Conservation (phyloP, 1,139 yeast species). For the Candida albicans region DNA sequence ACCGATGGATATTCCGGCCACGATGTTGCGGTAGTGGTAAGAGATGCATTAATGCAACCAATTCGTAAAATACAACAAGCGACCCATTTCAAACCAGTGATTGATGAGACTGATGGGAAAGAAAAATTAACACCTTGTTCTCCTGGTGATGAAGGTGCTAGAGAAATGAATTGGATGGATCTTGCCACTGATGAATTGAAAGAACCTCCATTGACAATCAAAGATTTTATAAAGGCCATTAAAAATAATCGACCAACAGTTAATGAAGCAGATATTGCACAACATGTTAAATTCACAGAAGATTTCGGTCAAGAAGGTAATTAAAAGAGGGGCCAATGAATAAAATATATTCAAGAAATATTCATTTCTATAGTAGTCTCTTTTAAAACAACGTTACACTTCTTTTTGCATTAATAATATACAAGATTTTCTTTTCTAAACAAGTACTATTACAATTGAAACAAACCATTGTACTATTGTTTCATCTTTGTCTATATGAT, state of each 20-base stretch:
- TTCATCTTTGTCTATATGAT: slow-evolving; percentile 12
- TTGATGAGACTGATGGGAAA: slow-evolving; percentile 33
- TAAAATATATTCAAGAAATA: too few relatives aligned
- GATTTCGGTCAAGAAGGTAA: slow-evolving; percentile 98
- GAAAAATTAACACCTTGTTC: slow-evolving; percentile 84
- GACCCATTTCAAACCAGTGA: slow-evolving; percentile 80
- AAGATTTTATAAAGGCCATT: slow-evolving; percentile 91
- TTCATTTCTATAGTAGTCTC: too few relatives aligned
- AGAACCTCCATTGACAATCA: slow-evolving; percentile 87
- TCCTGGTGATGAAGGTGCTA: slow-evolving; percentile 87
- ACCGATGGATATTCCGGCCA: slow-evolving; percentile 98
- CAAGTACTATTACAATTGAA: background rate
- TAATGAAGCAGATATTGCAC: slow-evolving; percentile 74
- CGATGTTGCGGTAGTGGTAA: slow-evolving; percentile 93
- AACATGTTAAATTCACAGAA: slow-evolving; percentile 83
- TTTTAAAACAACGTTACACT: too few relatives aligned
- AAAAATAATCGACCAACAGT: slow-evolving; percentile 94
- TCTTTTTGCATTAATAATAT: background rate
- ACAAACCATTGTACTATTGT: background rate
- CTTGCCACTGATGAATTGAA: slow-evolving; percentile 83
- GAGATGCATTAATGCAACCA: slow-evolving; percentile 98
- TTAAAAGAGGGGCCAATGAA: too few relatives aligned
- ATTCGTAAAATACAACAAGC: slow-evolving; percentile 94
- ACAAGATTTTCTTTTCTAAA: background rate
- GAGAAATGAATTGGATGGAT: slow-evolving; percentile 92